Evolutionary conservation across 768 basidiomycete species (phyloP).

Genomic region (Hydnomerulius pinastri): DNA sequence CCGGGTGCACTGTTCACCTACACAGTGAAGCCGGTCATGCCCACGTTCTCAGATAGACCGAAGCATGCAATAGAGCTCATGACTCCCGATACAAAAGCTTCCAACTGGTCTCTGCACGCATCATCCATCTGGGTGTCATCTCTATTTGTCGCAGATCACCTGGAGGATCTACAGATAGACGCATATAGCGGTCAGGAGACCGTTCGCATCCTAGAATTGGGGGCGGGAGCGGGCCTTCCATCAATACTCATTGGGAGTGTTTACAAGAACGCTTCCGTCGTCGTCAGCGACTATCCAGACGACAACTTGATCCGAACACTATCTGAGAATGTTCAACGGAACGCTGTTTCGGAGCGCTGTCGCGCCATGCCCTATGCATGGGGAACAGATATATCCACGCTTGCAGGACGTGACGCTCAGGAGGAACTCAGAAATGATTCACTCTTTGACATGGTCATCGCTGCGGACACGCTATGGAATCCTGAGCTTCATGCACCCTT

Average conservation of each 20-base stretch:
- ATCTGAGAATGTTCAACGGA: slow-evolving; percentile 54
- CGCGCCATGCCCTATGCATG: slow-evolving; percentile 61
- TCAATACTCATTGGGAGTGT: slow-evolving; percentile 64
- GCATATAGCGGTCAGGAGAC: slow-evolving; percentile 20
- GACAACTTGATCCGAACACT: slow-evolving; percentile 57
- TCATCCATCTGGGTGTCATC: slow-evolving; percentile 77
- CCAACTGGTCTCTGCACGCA: slow-evolving; percentile 78
- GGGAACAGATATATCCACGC: slow-evolving; percentile 50
- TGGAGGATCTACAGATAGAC: slow-evolving; percentile 48
- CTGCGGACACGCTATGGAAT: slow-evolving; percentile 83
- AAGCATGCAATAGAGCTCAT: slow-evolving; percentile 44
- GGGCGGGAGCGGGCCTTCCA: slow-evolving; percentile 74
- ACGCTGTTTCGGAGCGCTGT: slow-evolving; percentile 49
- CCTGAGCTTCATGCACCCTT: slow-evolving; percentile 57
- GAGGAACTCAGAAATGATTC: slow-evolving; percentile 11
- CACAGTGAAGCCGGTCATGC: slow-evolving; percentile 19
- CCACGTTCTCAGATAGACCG: slow-evolving; percentile 11
- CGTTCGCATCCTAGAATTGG: slow-evolving; percentile 63
- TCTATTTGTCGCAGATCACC: slow-evolving; percentile 64
- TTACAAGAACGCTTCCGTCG: slow-evolving; percentile 43
- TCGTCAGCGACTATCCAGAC: slow-evolving; percentile 75
- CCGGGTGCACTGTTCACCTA: slow-evolving; percentile 57
- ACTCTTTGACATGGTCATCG: slow-evolving; percentile 65
- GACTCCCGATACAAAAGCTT: slow-evolving; percentile 65
- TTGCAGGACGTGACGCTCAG: slow-evolving; percentile 6